Percentiles rank a stretch among this genome's conserved stretches.
phyloP scores from a whole-genome alignment of 495 filamentous ascomycete genomes.

The Podospora australis region DNA sequence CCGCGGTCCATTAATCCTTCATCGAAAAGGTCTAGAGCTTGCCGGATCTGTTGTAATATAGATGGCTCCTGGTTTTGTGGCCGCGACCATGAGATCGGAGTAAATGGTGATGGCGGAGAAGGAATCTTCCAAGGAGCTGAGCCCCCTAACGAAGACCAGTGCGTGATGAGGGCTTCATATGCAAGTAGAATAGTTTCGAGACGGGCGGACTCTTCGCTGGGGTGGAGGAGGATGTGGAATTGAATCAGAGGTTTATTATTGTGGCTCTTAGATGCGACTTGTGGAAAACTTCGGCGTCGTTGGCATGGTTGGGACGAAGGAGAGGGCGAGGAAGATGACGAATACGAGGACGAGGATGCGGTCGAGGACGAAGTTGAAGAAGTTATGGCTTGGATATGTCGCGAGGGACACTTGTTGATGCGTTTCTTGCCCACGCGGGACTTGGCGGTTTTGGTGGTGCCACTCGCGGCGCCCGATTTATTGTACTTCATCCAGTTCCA shows the following conservation, averaged over 20 bases:
- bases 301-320: no score
- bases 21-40: slow-evolving; percentile 17
- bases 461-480: slow-evolving; percentile 12
- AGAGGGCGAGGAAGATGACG: no score
- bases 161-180: slow-evolving; percentile 10
- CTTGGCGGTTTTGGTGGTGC: slow-evolving; percentile 5
- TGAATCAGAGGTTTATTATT: neutral
- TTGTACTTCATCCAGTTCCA: slow-evolving; percentile 34
- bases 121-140: slow-evolving; percentile 6
- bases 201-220: neutral
- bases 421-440: slow-evolving; percentile 5
- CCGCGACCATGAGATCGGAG: no score
- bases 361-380: neutral
- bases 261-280: no score
- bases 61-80: neutral
- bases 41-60: slow-evolving; percentile 20
- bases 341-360: neutral
- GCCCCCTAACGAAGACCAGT: slow-evolving; percentile 4
- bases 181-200: slow-evolving; percentile 5
- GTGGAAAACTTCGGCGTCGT: no score
- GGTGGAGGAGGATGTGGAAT: neutral
- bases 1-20: slow-evolving; percentile 2
- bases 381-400: no score
- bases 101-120: neutral
- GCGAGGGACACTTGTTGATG: no score